Evolutionary conservation across 2,329 filamentous ascomycete species (phyloP), one percentile per base, ranked within the genome.

Genomic region (Scedosporium minutisporum): DNA sequence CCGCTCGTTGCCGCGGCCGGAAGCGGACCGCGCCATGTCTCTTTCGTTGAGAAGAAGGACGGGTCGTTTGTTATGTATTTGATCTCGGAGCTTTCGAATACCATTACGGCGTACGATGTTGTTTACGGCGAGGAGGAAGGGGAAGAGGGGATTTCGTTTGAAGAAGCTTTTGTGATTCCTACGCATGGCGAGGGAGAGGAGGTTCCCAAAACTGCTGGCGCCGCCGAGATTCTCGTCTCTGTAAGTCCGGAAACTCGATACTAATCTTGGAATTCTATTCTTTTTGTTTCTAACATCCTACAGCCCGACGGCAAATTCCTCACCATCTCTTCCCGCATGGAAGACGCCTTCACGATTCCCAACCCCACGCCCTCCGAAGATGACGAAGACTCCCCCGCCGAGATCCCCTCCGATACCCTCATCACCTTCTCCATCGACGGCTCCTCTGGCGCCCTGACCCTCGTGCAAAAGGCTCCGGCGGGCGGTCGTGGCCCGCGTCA

Each of bases 401-500:
- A 63, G 33, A 76, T 85, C 63, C 70, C 78, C 7, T 87, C 86
- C 0, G 87, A 90, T 71, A 82, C 87, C 0, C 74, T 93, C 62
- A 80, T 87, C 64, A 85, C 78, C 64, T 90, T 85, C 75, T 69
- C 75, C 62, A 81, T 90, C 66, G 73, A 84, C 67, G 64, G 69
- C 1, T 65, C 70, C 14, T 81, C 80, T n/a, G 88, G 87, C 6
- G 76, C 73, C 1, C 76, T 91, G 27, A 73, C 69, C 0, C 79
- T 84, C 63, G 71, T 83, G 3, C 81, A 87, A 67, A 77, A 85
- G 29, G 80, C 80, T n/a, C 78, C 87, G 0, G 81, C 85, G 0
- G 87, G 87, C 58, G 90, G 90, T 2, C 72, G 75, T 6, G 82
- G 80, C 62, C 89, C 90, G 0, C 80, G 89, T 23, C 87, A 88